Conservation (phyloP, 371 early-diverging fungal species). For the Capillidium rhysosporum region DNA sequence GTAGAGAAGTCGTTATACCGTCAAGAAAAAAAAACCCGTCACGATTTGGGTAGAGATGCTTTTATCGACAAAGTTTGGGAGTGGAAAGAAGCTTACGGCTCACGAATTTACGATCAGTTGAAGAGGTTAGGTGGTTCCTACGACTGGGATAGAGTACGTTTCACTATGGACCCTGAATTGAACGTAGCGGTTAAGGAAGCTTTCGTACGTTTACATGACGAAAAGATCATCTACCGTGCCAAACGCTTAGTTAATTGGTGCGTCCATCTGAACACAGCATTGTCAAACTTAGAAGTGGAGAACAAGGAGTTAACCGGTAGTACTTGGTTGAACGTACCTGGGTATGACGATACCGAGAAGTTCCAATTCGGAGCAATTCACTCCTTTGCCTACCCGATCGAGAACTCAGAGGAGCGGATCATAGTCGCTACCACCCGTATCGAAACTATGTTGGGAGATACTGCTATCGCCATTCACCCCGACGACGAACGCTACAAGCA, state of each 20-base stretch:
- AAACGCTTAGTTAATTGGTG: conserved; percentile 99
- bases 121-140: conserved; percentile 85
- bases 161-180: conserved; percentile 88
- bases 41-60: conserved; percentile 85
- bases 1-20: conserved; percentile 92
- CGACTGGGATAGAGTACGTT: conserved; percentile 86
- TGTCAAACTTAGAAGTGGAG: conserved; percentile 97
- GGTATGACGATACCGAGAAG: conserved; percentile 76
- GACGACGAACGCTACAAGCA: conserved; percentile 63
- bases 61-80: conserved; percentile 88
- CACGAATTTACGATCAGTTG: conserved; percentile 80
- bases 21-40: conserved; percentile 61
- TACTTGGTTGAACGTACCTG: conserved; percentile 69
- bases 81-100: conserved; percentile 81
- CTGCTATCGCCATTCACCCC: conserved; percentile 91
- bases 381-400: conserved; percentile 80
- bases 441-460: conserved; percentile 99
- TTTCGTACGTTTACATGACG: conserved; percentile 89
- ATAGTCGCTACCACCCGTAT: conserved; percentile 98
- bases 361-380: conserved; percentile 97
- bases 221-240: conserved; percentile 95
- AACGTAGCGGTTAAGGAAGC: conserved; percentile 83
- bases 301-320: conserved; percentile 74
- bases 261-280: conserved; percentile 86
- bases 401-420: conserved; percentile 64